Conservation (phyloP, 2,329 filamentous ascomycete genomes). For the Neopestalotiopsis sp. region DNA sequence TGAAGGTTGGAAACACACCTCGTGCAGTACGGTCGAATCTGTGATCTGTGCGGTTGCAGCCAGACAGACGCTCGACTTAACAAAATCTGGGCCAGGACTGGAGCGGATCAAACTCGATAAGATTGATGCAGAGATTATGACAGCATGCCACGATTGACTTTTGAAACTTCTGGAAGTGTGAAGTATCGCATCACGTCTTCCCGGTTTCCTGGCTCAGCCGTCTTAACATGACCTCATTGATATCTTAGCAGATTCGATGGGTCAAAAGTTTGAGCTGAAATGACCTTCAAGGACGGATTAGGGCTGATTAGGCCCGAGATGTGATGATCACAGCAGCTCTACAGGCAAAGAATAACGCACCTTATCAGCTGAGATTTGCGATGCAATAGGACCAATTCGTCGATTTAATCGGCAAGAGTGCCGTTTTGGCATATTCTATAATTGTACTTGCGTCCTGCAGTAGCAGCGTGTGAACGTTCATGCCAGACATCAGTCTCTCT, state of each 20-base stretch:
- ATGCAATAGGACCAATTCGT: neutral
- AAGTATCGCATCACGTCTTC: neutral
- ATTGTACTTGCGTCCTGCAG: neutral
- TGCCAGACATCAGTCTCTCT: neutral
- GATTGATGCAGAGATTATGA: neutral
- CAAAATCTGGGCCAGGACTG: neutral
- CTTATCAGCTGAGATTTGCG: neutral
- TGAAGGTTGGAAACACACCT: too few species aligned
- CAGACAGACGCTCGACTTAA: neutral
- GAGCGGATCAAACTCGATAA: neutral
- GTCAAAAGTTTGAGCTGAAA: neutral
- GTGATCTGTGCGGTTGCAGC: neutral
- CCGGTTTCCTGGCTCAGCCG: neutral
- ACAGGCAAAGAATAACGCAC: neutral
- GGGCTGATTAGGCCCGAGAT: neutral
- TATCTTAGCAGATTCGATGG: neutral
- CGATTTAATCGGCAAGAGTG: neutral
- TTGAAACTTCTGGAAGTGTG: neutral
- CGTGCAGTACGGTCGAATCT: neutral
- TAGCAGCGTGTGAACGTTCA: neutral
- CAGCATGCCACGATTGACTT: neutral
- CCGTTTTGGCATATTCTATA: neutral
- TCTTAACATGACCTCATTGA: neutral
- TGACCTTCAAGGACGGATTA: neutral
- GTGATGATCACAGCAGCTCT: neutral